Evolutionary conservation across 2,329 filamentous ascomycete genomes (phyloP).

Genomic region (Endoconidiophora laricicola): DNA sequence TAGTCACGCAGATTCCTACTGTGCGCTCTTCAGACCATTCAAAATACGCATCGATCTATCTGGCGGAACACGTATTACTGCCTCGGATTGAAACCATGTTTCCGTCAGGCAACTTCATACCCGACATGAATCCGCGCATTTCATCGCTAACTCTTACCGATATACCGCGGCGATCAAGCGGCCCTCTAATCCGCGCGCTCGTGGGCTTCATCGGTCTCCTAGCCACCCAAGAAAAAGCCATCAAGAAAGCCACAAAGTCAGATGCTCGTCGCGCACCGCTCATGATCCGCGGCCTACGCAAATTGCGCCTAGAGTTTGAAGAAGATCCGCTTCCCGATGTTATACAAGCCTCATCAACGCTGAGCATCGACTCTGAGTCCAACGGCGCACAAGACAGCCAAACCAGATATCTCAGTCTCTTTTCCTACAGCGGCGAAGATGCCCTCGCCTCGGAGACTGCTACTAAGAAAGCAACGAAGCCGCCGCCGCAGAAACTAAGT

Average conservation of each 20-base stretch:
- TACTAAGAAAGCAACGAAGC: constrained; percentile 17
- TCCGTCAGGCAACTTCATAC: constrained; percentile 29
- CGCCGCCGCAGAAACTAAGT: neutral
- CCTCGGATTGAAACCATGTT: constrained; percentile 29
- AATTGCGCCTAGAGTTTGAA: constrained; percentile 38
- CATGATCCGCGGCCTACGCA: constrained; percentile 33
- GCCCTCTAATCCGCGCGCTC: constrained; percentile 32
- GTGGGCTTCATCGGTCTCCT: constrained; percentile 29
- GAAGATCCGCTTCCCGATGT: constrained; percentile 22
- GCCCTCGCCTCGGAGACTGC: constrained; percentile 15
- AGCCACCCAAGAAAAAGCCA: constrained; percentile 31
- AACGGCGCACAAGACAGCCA: too few species aligned
- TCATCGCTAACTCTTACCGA: constrained; percentile 34
- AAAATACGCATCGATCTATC: constrained; percentile 21
- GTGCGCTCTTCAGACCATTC: constrained; percentile 24
- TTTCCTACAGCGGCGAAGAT: too few species aligned
- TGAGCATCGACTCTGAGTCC: constrained; percentile 22
- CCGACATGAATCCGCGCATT: constrained; percentile 40
- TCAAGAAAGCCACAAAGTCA: constrained; percentile 20
- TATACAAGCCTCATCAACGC: constrained; percentile 17
- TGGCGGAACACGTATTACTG: constrained; percentile 30
- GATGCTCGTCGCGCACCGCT: constrained; percentile 23
- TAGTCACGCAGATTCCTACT: constrained; percentile 38
- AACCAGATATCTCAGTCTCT: too few species aligned
- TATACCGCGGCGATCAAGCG: constrained; percentile 36